Evolutionary conservation across 2,329 filamentous ascomycete genomes (phyloP).

Genomic region (Aspergillus sp.): DNA sequence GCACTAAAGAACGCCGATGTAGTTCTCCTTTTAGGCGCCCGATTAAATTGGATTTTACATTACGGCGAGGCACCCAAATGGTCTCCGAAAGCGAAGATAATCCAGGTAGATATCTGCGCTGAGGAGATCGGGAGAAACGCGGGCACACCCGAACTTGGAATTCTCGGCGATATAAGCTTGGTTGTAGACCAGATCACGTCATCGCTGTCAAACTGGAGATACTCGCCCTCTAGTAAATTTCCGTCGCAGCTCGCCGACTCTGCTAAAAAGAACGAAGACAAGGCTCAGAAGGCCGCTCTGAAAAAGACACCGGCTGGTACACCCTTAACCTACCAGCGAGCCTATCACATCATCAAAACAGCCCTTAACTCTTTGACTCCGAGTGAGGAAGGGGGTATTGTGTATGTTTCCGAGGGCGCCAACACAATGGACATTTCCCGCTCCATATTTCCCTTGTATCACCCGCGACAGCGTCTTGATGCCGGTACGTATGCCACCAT

Average conservation of each 20-base stretch:
- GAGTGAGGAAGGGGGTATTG: constrained; percentile 48
- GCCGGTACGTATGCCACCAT: constrained; percentile 61
- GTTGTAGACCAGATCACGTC: constrained; percentile 49
- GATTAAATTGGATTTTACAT: constrained; percentile 60
- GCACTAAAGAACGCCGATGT: constrained; percentile 57
- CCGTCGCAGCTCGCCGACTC: constrained; percentile 28
- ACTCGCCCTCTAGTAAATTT: constrained; percentile 35
- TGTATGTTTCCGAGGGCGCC: constrained; percentile 60
- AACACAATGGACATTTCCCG: constrained; percentile 64
- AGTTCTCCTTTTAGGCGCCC: constrained; percentile 55
- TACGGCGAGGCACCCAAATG: constrained; percentile 58
- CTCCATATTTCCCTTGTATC: constrained; percentile 53
- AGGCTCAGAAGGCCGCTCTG: constrained; percentile 45
- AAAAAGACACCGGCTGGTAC: constrained; percentile 30
- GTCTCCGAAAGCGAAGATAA: constrained; percentile 50
- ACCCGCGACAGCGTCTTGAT: constrained; percentile 57
- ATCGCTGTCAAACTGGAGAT: constrained; percentile 48
- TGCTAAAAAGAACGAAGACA: constrained; percentile 48
- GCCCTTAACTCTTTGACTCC: constrained; percentile 49
- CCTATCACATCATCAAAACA: constrained; percentile 54
- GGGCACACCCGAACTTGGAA: constrained; percentile 48
- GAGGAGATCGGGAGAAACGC: constrained; percentile 57
- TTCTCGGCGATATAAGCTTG: constrained; percentile 54
- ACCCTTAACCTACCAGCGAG: constrained; percentile 52
- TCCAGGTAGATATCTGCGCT: constrained; percentile 56